Evolutionary conservation across 2,329 filamentous ascomycete genomes (phyloP).

Genomic region (Claviceps digitariae): DNA sequence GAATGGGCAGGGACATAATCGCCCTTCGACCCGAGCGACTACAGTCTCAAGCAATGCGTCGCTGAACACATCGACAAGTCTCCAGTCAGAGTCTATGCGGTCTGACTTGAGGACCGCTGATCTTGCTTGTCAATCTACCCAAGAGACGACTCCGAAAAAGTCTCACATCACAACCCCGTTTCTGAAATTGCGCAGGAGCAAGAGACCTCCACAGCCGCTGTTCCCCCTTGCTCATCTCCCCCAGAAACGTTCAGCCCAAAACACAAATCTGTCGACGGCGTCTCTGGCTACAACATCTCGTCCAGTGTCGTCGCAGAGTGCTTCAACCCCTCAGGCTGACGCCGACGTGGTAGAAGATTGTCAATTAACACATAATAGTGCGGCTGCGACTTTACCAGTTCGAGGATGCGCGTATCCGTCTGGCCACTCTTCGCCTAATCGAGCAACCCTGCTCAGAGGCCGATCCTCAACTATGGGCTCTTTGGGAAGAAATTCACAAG

Average conservation of each 20-base stretch:
- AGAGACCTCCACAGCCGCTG: constrained; percentile 59
- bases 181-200: constrained; percentile 68
- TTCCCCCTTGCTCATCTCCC: constrained; percentile 83
- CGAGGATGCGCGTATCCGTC: constrained; percentile 26
- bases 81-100: constrained; percentile 62
- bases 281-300: constrained; percentile 26
- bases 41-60: constrained; percentile 22
- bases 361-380: constrained; percentile 19
- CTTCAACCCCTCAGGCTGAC: constrained; percentile 12
- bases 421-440: constrained; percentile 56
- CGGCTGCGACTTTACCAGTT: constrained; percentile 34
- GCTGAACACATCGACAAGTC: constrained; percentile 33
- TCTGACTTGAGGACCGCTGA: constrained; percentile 76
- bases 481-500: constrained; percentile 56
- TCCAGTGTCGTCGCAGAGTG: constrained; percentile 22
- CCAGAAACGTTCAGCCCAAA: constrained; percentile 39
- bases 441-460: constrained; percentile 49
- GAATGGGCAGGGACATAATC: constrained; percentile 38
- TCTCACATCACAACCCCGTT: constrained; percentile 55
- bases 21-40: constrained; percentile 17
- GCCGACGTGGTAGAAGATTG: constrained; percentile 10
- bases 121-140: constrained; percentile 42
- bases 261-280: constrained; percentile 24
- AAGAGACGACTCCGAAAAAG: constrained; percentile 46
- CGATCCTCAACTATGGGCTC: constrained; percentile 88